phyloP scores from a whole-genome alignment of 2,329 filamentous ascomycete species.

The Pleoardoris graminearum region DNA sequence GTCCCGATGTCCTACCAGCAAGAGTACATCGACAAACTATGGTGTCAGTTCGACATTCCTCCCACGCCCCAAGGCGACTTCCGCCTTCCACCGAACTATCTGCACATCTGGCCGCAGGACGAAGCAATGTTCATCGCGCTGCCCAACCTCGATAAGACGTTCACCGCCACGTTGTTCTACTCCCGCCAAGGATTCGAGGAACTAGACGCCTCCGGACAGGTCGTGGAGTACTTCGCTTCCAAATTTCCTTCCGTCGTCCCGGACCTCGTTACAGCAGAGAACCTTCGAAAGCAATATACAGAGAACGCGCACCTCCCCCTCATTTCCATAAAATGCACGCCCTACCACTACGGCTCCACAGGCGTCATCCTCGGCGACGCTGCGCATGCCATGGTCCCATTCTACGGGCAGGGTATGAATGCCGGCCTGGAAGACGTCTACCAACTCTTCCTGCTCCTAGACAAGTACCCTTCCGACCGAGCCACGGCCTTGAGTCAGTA shows the following conservation, averaged over 20 bases:
- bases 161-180: slow-evolving; percentile 93
- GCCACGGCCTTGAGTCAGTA: slow-evolving; percentile 69
- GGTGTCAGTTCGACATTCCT: slow-evolving; percentile 91
- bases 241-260: slow-evolving; percentile 85
- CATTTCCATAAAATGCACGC: slow-evolving; percentile 89
- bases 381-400: slow-evolving; percentile 96
- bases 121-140: slow-evolving; percentile 99
- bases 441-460: slow-evolving; percentile 80
- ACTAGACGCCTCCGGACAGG: slow-evolving; percentile 64
- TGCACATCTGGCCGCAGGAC: slow-evolving; percentile 95
- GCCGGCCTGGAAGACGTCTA: slow-evolving; percentile 92
- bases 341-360: slow-evolving; percentile 77
- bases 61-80: slow-evolving; percentile 62
- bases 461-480: slow-evolving; percentile 60
- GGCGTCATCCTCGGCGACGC: slow-evolving; percentile 90
- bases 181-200: slow-evolving; percentile 69
- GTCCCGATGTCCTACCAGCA: slow-evolving; percentile 88
- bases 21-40: slow-evolving; percentile 92
- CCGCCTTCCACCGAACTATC: slow-evolving; percentile 83
- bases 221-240: slow-evolving; percentile 75
- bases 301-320: slow-evolving; percentile 87
- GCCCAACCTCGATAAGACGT: slow-evolving; percentile 82
- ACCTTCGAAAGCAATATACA: slow-evolving; percentile 74
- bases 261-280: slow-evolving; percentile 66
- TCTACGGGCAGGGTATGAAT: slow-evolving; percentile 98